phyloP scores from a whole-genome alignment of 2,329 filamentous ascomycete genomes.

The Xylaria polymorpha region DNA sequence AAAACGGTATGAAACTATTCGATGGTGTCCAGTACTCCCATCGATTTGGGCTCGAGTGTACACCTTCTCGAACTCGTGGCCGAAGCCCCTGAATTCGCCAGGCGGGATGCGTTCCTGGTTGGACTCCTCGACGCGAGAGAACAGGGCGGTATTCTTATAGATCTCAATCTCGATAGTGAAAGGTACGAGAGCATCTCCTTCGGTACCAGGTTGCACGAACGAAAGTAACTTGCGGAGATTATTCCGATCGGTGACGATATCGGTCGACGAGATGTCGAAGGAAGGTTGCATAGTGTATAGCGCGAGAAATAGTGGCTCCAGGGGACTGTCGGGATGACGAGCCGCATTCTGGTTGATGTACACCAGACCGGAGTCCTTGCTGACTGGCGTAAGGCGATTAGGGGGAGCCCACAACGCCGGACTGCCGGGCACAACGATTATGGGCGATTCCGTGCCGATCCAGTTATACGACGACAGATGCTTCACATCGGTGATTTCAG shows the following conservation, averaged over 20 bases:
- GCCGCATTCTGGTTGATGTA: constrained; percentile 60
- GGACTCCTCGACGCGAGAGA: constrained; percentile 51
- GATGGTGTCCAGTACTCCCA: constrained; percentile 58
- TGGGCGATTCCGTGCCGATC: constrained; percentile 55
- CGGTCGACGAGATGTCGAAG: constrained; percentile 53
- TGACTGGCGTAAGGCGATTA: constrained; percentile 41
- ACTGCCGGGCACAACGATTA: constrained; percentile 59
- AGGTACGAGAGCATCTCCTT: constrained; percentile 44
- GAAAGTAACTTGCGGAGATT: constrained; percentile 61
- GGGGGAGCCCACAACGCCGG: constrained; percentile 55
- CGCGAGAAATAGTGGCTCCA: constrained; percentile 61
- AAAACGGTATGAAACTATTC: constrained; percentile 59
- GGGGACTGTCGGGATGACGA: constrained; percentile 55
- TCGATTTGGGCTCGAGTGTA: constrained; percentile 53
- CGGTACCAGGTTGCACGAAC: constrained; percentile 52
- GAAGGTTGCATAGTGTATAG: constrained; percentile 54
- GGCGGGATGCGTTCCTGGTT: constrained; percentile 48
- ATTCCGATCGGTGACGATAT: constrained; percentile 60
- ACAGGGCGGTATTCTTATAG: constrained; percentile 52
- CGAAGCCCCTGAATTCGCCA: constrained; percentile 55
- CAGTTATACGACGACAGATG: constrained; percentile 63
- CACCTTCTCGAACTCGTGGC: constrained; percentile 59
- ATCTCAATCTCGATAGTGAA: constrained; percentile 59
- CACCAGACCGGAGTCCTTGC: constrained; percentile 55
- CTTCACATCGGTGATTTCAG: constrained; percentile 52